Evolutionary conservation across 208 protist species (phyloP).

Genomic region (Leishmania lainsoni): DNA sequence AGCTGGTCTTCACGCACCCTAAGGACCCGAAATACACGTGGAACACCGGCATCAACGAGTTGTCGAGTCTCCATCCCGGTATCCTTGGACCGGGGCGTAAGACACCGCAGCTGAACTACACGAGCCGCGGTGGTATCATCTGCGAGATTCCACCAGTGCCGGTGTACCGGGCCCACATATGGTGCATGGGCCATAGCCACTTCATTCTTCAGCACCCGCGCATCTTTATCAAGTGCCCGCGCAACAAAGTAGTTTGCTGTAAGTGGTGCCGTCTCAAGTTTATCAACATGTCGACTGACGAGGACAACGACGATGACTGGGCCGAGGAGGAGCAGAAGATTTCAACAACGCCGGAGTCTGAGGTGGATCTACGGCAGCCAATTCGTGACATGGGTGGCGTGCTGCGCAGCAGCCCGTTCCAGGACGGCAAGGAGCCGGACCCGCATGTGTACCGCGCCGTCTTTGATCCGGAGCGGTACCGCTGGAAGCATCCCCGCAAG

Average conservation of each 20-base stretch:
- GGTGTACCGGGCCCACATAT: constrained; percentile 85
- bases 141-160: constrained; percentile 87
- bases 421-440: constrained; percentile 80
- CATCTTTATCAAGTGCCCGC: constrained; percentile 89
- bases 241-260: constrained; percentile 74
- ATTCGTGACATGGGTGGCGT: constrained; percentile 84
- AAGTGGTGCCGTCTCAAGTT: constrained; percentile 92
- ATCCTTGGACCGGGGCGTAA: constrained; percentile 77
- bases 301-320: constrained; percentile 91
- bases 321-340: constrained; percentile 89
- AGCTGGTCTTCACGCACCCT: constrained; percentile 80
- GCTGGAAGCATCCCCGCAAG: constrained; percentile 72
- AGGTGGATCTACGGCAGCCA: constrained; percentile 76
- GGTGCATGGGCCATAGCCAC: constrained; percentile 88
- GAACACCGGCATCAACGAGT: constrained; percentile 79
- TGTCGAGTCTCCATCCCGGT: constrained; percentile 74
- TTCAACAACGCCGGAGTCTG: constrained; percentile 75
- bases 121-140: constrained; percentile 83
- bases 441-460: constrained; percentile 82
- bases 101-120: constrained; percentile 80
- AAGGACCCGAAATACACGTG: constrained; percentile 87
- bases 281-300: constrained; percentile 89
- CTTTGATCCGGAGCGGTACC: constrained; percentile 83
- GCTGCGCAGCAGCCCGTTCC: constrained; percentile 68
- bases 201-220: constrained; percentile 85